Evolutionary conservation across 2,329 filamentous ascomycete genomes (phyloP).

Genomic region (Monosporascus sp.): DNA sequence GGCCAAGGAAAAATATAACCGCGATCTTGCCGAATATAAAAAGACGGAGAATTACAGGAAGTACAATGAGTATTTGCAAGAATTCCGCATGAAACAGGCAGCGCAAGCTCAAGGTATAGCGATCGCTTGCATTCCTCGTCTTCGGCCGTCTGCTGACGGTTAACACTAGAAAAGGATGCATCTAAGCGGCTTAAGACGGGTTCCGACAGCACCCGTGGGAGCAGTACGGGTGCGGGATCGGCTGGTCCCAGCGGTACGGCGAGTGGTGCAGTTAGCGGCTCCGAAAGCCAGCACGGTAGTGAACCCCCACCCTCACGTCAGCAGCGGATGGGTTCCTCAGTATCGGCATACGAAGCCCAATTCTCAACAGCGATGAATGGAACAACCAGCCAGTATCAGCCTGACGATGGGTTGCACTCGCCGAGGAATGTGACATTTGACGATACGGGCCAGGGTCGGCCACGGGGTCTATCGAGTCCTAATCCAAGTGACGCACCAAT

Average conservation of each 20-base stretch:
- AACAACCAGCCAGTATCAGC: slow-evolving; percentile 29
- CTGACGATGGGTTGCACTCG: slow-evolving; percentile 40
- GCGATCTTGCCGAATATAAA: slow-evolving; percentile 70
- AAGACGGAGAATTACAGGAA: slow-evolving; percentile 65
- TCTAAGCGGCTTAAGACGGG: slow-evolving; percentile 47
- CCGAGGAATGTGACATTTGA: slow-evolving; percentile 36
- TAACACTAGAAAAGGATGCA: slow-evolving; percentile 38
- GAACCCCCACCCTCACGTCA: slow-evolving; percentile 42
- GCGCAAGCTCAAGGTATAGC: slow-evolving; percentile 48
- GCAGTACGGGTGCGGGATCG: slow-evolving; percentile 36
- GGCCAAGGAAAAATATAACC: slow-evolving; percentile 72
- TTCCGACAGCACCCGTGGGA: slow-evolving; percentile 28
- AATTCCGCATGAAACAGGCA: slow-evolving; percentile 71
- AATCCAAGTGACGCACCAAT: slow-evolving; percentile 21
- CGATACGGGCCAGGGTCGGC: slow-evolving; percentile 9
- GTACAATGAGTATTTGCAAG: slow-evolving; percentile 67
- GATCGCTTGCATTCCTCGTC: background rate
- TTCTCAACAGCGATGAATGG: slow-evolving; percentile 33
- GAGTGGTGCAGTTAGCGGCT: slow-evolving; percentile 40
- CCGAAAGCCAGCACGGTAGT: slow-evolving; percentile 42
- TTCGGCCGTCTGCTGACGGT: slow-evolving; percentile 2
- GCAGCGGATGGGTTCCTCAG: slow-evolving; percentile 43
- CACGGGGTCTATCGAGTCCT: slow-evolving; percentile 23
- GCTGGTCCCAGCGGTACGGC: slow-evolving; percentile 33
- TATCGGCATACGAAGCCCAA: slow-evolving; percentile 41